These are phyloP conservation scores for Glonium stellatum DNA, from an alignment of 495 filamentous ascomycete species.

Conservation along the genomic window DNA sequence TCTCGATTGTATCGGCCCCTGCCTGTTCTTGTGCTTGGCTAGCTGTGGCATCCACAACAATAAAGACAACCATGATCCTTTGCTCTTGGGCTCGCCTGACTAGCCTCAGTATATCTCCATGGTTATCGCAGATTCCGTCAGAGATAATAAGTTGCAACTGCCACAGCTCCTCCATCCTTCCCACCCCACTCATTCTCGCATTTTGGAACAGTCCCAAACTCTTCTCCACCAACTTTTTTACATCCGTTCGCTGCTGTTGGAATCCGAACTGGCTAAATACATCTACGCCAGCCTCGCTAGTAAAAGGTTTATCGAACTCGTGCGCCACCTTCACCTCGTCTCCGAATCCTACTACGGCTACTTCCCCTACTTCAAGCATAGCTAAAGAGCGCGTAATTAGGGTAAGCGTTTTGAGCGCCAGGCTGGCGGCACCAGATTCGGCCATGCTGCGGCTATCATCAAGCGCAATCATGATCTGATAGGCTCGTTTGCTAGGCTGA, in stretches of 20 bases:
- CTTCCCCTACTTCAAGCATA: constrained; percentile 88
- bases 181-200: constrained; percentile 54
- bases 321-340: constrained; percentile 81
- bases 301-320: constrained; percentile 76
- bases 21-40: not conserved
- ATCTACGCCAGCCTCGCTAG: constrained; percentile 70
- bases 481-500: constrained; percentile 83
- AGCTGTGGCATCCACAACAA: constrained; percentile 77
- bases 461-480: constrained; percentile 94
- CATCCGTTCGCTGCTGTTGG: constrained; percentile 74
- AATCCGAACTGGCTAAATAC: constrained; percentile 84
- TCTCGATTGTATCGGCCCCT: constrained; percentile 25
- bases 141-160: constrained; percentile 88
- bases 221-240: constrained; percentile 64
- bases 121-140: constrained; percentile 86
- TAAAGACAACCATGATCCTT: constrained; percentile 94
- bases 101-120: constrained; percentile 72
- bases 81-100: constrained; percentile 84
- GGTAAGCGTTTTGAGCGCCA: constrained; percentile 88
- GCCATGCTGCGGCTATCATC: constrained; percentile 94
- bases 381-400: constrained; percentile 76
- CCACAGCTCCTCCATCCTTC: constrained; percentile 78
- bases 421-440: constrained; percentile 56
- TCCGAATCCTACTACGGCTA: constrained; percentile 85
- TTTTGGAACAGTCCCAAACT: constrained; percentile 76